Evolutionary conservation across 345 rosid species (phyloP).

Genomic region (Aegle marmelos): DNA sequence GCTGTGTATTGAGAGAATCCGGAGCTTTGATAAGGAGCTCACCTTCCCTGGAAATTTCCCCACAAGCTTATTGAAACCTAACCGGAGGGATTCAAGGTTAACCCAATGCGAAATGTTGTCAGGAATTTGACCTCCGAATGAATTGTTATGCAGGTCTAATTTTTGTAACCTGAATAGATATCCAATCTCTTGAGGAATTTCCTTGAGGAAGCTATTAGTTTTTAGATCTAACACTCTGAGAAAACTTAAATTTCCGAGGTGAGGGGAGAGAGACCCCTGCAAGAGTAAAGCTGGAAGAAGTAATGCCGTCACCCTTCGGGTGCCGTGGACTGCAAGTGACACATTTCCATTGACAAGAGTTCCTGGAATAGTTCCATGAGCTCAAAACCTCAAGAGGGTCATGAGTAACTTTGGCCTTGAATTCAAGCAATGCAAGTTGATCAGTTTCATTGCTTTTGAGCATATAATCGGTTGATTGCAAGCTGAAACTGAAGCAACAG

Average conservation of each 20-base stretch:
- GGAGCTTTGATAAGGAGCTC: conserved; percentile 1
- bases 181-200: conserved; percentile 17
- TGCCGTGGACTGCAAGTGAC: background rate
- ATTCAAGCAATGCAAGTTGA: conserved; percentile 4
- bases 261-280: background rate
- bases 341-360: background rate
- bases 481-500: background rate
- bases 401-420: background rate
- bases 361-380: background rate
- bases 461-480: background rate
- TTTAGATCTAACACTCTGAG: conserved; percentile 10
- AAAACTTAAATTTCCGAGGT: background rate
- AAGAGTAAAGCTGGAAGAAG: background rate
- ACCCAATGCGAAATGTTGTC: conserved; percentile 5
- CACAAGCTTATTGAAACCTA: background rate
- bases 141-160: background rate
- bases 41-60: conserved; percentile 16
- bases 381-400: background rate
- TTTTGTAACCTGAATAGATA: background rate
- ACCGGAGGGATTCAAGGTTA: background rate
- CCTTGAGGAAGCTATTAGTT: background rate
- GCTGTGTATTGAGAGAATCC: rapidly evolving
- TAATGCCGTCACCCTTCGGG: background rate
- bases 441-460: background rate
- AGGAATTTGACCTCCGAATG: conserved; percentile 18